These are phyloP conservation scores for Coniferiporia weirii DNA, from an alignment of 1,284 basidiomycete genomes.

Conservation along the genomic window DNA sequence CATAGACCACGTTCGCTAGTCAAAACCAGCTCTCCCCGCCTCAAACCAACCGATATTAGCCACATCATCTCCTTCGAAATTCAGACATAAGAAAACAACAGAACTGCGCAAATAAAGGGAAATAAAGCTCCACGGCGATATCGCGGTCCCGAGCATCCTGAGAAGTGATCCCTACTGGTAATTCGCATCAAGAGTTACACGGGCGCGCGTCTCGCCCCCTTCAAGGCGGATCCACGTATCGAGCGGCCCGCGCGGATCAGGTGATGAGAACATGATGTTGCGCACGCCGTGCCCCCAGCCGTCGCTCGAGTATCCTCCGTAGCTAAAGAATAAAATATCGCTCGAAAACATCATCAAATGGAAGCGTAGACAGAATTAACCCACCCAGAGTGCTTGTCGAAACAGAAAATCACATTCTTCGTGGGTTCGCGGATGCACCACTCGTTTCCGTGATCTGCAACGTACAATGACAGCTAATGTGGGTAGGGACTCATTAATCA, in stretches of 20 bases:
- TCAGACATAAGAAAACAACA: too few species aligned
- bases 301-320: conserved; percentile 52
- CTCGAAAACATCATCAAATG: neutral
- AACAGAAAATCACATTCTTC: conserved; percentile 62
- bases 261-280: conserved; percentile 52
- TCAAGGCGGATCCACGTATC: conserved; percentile 62
- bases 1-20: too few species aligned
- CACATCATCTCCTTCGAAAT: too few species aligned
- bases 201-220: conserved; percentile 34
- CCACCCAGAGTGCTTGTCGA: conserved; percentile 67
- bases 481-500: neutral
- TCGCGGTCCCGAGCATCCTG: too few species aligned
- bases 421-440: conserved; percentile 63
- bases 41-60: too few species aligned
- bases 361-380: conserved; percentile 20
- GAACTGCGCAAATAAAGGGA: too few species aligned
- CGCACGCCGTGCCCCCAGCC: conserved; percentile 62
- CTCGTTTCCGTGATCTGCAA: conserved; percentile 62
- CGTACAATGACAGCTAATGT: neutral
- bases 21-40: too few species aligned
- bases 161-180: conserved; percentile 17
- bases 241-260: conserved; percentile 37
- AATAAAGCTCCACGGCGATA: too few species aligned
- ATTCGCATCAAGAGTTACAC: conserved; percentile 27
- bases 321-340: conserved; percentile 32